Evolutionary conservation across 1,284 basidiomycete genomes (phyloP).

Genomic region (Gomphus sp.): DNA sequence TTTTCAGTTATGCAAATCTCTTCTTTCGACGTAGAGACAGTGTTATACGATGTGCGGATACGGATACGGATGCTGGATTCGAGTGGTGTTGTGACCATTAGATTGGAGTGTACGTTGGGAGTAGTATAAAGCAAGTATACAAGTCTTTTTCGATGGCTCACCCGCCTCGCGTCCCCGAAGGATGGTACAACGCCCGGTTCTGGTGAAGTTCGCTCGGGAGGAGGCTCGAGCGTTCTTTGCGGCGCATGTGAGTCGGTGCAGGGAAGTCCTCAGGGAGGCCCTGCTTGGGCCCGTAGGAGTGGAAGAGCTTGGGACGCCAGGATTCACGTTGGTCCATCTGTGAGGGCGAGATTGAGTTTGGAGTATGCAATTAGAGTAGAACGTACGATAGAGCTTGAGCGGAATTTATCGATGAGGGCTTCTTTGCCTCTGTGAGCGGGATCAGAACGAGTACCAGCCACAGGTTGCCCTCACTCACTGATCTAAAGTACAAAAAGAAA

Average conservation of each 20-base stretch:
- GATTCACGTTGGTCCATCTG: slow-evolving; percentile 76
- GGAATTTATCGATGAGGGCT: slow-evolving; percentile 78
- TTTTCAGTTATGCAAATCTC: not conserved
- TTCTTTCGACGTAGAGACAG: not conserved
- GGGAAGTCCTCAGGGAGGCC: slow-evolving; percentile 78
- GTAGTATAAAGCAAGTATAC: not conserved
- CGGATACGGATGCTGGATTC: not conserved
- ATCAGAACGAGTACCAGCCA: not conserved
- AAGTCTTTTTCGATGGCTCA: not conserved
- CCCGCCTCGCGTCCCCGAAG: not conserved
- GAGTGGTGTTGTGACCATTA: not conserved
- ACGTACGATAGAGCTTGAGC: slow-evolving; percentile 39
- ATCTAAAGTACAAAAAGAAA: not conserved
- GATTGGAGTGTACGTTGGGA: not conserved
- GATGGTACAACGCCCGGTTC: not conserved
- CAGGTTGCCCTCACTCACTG: not conserved
- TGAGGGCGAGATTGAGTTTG: not conserved
- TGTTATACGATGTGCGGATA: not conserved
- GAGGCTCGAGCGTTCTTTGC: slow-evolving; percentile 48
- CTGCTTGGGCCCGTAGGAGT: slow-evolving; percentile 61
- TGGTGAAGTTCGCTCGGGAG: not conserved
- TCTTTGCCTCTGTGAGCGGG: slow-evolving; percentile 60
- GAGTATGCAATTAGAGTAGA: not conserved
- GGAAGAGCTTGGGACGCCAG: slow-evolving; percentile 81
- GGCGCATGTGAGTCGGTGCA: slow-evolving; percentile 60